A percentile compares a stretch with the other conserved stretches of the same genome.
Conservation (phyloP, 257 asterid genomes). For the Gentiana dahurica region DNA sequence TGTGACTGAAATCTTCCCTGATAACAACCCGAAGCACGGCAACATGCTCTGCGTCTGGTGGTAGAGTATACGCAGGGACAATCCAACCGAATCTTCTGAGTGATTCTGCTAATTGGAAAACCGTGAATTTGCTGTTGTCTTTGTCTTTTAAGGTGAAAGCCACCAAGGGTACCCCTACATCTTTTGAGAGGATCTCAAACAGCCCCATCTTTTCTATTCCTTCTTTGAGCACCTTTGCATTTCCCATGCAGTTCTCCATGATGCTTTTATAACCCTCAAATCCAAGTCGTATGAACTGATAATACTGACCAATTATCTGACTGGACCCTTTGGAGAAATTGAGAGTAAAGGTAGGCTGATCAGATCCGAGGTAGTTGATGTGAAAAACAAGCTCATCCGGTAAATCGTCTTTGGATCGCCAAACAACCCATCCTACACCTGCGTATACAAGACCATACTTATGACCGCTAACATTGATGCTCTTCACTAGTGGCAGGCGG, state of each 20-base stretch:
- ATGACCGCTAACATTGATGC: conserved; percentile 79
- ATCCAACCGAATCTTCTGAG: conserved; percentile 78
- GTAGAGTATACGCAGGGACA: conserved; percentile 79
- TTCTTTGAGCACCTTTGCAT: conserved; percentile 35
- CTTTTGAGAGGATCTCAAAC: conserved; percentile 53
- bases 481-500: conserved; percentile 62
- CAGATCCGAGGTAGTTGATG: conserved; percentile 68
- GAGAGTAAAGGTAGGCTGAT: conserved; percentile 78
- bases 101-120: conserved; percentile 54
- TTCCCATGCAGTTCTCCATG: conserved; percentile 56
- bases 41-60: conserved; percentile 54
- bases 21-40: conserved; percentile 53
- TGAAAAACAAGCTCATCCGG: conserved; percentile 68
- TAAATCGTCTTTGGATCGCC: conserved; percentile 60
- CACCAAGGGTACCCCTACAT: conserved; percentile 58
- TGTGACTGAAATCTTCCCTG: conserved; percentile 57
- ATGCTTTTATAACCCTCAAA: conserved; percentile 67
- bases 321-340: conserved; percentile 71
- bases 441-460: conserved; percentile 75
- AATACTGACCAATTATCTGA: conserved; percentile 68
- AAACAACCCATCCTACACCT: conserved; percentile 72
- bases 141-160: conserved; percentile 46
- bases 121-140: conserved; percentile 45
- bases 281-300: conserved; percentile 82
- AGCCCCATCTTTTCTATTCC: conserved; percentile 41